These are phyloP conservation scores for Chionographis japonica DNA, from an alignment of 106 monocot species.

Conservation along the genomic window DNA sequence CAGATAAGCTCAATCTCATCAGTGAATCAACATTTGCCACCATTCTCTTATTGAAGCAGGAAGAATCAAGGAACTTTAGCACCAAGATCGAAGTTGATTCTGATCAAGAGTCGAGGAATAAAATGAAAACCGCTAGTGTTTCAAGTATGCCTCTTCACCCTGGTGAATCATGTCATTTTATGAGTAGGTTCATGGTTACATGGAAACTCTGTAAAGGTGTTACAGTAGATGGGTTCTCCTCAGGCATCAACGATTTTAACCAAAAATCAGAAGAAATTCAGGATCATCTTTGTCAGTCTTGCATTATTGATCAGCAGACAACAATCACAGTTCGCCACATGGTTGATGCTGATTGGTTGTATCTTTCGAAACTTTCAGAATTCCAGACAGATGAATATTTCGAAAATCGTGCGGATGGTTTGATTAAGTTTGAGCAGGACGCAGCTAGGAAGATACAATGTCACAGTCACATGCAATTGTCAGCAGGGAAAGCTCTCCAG, in stretches of 20 bases:
- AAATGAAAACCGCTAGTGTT: conserved; percentile 8
- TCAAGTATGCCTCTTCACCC: conserved; percentile 27
- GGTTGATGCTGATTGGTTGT: conserved; percentile 95
- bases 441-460: neutral
- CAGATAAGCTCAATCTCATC: conserved; percentile 57
- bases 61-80: conserved; percentile 59
- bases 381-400: neutral
- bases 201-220: conserved; percentile 29
- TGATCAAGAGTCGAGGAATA: neutral
- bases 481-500: conserved; percentile 55
- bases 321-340: conserved; percentile 47
- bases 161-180: conserved; percentile 59
- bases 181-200: conserved; percentile 74
- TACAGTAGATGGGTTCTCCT: conserved; percentile 1
- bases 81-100: conserved; percentile 17
- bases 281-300: conserved; percentile 37
- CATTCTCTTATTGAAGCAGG: conserved; percentile 46
- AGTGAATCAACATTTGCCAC: conserved; percentile 50
- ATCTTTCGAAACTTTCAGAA: conserved; percentile 50
- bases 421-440: conserved; percentile 3
- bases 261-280: conserved; percentile 2
- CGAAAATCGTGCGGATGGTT: neutral
- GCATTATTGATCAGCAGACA: conserved; percentile 18
- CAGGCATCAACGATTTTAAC: neutral
- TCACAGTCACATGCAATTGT: conserved; percentile 28